Conservation (phyloP, 106 monocot species). For the Dioscorea dumetorum region DNA sequence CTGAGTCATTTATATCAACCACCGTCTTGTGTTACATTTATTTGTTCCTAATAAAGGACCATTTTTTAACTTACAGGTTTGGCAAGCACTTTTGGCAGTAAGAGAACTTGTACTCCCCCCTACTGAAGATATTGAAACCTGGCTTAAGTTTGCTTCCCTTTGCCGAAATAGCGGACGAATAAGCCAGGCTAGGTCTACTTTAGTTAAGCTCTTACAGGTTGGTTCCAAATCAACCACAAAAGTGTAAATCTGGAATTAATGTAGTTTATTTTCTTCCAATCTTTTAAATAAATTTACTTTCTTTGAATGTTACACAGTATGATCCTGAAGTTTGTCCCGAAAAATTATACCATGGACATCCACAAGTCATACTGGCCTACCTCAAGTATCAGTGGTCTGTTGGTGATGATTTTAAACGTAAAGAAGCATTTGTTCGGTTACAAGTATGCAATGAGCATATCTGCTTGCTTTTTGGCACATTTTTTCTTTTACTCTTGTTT, state of each 20-base stretch:
- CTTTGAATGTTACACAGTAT: conserved; percentile 42
- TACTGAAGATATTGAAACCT: conserved; percentile 86
- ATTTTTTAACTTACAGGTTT: conserved; percentile 41
- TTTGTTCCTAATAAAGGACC: too few species aligned
- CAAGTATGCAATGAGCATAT: conserved; percentile 42
- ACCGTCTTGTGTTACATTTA: too few species aligned
- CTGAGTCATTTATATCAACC: too few species aligned
- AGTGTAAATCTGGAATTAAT: neutral
- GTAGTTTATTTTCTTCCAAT: neutral
- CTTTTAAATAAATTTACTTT: neutral
- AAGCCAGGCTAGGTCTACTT: conserved; percentile 90
- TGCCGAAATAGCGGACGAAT: conserved; percentile 93
- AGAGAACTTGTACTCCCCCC: conserved; percentile 94
- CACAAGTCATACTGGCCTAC: conserved; percentile 78
- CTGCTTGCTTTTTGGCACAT: neutral
- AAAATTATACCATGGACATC: conserved; percentile 55
- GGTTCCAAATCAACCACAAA: neutral
- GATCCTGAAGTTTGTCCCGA: conserved; percentile 72
- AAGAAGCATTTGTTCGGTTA: conserved; percentile 70
- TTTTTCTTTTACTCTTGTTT: conserved; percentile 4
- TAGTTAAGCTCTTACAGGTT: conserved; percentile 89
- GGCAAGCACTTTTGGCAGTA: conserved; percentile 93
- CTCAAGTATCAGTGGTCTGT: conserved; percentile 96
- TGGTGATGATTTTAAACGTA: conserved; percentile 82
- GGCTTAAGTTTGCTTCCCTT: conserved; percentile 99